Conservation (phyloP, 345 rosid species). For the Eutrema heterophyllum region DNA sequence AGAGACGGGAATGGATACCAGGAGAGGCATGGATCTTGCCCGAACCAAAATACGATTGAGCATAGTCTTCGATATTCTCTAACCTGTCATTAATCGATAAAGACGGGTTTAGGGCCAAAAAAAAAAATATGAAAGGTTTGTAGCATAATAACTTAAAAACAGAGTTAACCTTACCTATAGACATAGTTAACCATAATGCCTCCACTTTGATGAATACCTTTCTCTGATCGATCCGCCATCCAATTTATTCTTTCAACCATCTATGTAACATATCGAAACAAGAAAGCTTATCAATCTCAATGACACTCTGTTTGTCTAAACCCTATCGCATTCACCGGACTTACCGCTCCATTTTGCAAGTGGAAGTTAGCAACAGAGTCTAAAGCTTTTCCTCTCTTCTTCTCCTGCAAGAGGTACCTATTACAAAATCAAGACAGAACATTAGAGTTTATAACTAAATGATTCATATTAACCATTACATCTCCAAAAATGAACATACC, state of each 20-base stretch:
- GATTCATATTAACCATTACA: not conserved
- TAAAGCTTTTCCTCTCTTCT: conserved; percentile 91
- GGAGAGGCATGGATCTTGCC: conserved; percentile 67
- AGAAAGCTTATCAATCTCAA: not conserved
- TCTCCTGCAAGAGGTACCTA: conserved; percentile 90
- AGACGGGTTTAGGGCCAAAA: not conserved
- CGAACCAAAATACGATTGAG: conserved; percentile 63
- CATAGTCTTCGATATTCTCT: conserved; percentile 72
- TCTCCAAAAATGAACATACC: conserved; percentile 36
- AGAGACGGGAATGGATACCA: conserved; percentile 30
- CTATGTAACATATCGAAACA: conserved; percentile 32
- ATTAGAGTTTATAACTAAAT: not conserved
- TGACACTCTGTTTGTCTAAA: not conserved
- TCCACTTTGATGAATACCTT: conserved; percentile 66
- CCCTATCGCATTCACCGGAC: not conserved
- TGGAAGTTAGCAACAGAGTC: conserved; percentile 97
- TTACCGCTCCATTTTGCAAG: conserved; percentile 96
- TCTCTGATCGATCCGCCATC: conserved; percentile 87
- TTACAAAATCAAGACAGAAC: not conserved
- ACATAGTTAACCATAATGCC: conserved; percentile 91
- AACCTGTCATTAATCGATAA: conserved; percentile 38
- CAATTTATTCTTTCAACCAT: conserved; percentile 93
- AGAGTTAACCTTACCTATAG: conserved; percentile 53
- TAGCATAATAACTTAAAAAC: not conserved
- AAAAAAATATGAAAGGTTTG: not conserved